A percentile compares a stretch with the other conserved stretches of the same genome.
Evolutionary conservation across 768 basidiomycete species (phyloP).

Genomic region (Phlegmacium glaucopus): DNA sequence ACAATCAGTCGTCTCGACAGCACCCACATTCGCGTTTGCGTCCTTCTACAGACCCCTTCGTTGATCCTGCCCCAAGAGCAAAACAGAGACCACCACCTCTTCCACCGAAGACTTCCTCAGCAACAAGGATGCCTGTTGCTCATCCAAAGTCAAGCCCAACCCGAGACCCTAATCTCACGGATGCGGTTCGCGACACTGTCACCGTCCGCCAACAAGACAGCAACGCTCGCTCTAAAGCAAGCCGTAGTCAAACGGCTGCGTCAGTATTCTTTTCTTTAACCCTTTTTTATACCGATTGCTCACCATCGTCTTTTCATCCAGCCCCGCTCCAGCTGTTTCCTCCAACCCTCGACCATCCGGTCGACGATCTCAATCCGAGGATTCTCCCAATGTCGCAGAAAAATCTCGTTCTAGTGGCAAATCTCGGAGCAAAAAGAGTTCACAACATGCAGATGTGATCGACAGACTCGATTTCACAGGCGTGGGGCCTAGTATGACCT

Average conservation of each 20-base stretch:
- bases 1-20: conserved; percentile 17
- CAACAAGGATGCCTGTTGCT: conserved; percentile 31
- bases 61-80: conserved; percentile 30
- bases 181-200: conserved; percentile 70
- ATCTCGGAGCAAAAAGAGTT: conserved; percentile 62
- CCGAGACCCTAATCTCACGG: conserved; percentile 44
- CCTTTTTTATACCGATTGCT: conserved; percentile 10
- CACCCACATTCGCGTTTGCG: conserved; percentile 36
- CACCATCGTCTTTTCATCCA: conserved; percentile 12
- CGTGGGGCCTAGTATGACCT: conserved; percentile 73
- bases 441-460: conserved; percentile 84
- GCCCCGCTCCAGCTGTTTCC: conserved; percentile 13
- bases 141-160: conserved; percentile 23
- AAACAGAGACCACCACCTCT: conserved; percentile 30
- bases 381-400: conserved; percentile 33
- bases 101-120: conserved; percentile 28
- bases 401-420: conserved; percentile 39
- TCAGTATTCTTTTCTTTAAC: conserved; percentile 27
- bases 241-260: conserved; percentile 58
- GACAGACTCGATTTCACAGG: conserved; percentile 86
- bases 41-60: conserved; percentile 53
- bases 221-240: conserved; percentile 45
- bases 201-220: conserved; percentile 42
- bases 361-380: conserved; percentile 47
- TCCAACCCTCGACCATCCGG: conserved; percentile 28